Evolutionary conservation across 1,284 basidiomycete species (phyloP).

Genomic region (Ustanciosporium gigantosporum): DNA sequence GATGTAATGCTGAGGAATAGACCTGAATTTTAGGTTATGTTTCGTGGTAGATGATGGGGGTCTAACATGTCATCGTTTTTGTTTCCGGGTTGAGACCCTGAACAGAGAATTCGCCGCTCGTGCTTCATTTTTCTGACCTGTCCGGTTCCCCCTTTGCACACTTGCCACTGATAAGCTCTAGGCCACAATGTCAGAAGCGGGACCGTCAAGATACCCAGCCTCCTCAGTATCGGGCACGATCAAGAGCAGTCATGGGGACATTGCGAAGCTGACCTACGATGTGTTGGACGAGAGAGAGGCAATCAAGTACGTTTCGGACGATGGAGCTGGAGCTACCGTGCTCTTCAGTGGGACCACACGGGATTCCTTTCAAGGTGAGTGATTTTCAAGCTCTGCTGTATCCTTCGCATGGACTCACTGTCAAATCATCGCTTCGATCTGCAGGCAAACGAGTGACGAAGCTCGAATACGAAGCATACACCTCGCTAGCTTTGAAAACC

Average conservation of each 20-base stretch:
- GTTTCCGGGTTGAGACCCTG: too few species aligned
- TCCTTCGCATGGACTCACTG: background rate
- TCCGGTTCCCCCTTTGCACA: too few species aligned
- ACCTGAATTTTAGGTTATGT: too few species aligned
- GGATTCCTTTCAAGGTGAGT: conserved; percentile 67
- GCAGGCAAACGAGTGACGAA: conserved; percentile 73
- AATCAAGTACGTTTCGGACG: conserved; percentile 20
- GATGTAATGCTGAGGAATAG: too few species aligned
- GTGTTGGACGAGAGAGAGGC: conserved; percentile 33
- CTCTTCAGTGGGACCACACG: conserved; percentile 76
- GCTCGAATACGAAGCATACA: conserved; percentile 79
- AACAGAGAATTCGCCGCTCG: too few species aligned
- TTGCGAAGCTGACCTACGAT: conserved; percentile 38
- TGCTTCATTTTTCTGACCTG: too few species aligned
- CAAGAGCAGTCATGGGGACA: conserved; percentile 16
- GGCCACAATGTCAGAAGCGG: too few species aligned
- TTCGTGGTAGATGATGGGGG: too few species aligned
- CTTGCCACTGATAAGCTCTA: too few species aligned
- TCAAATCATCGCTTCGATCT: background rate
- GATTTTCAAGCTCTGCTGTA: background rate
- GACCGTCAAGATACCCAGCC: conserved; percentile 13
- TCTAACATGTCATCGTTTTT: too few species aligned
- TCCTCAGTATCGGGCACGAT: conserved; percentile 7
- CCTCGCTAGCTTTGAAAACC: conserved; percentile 78
- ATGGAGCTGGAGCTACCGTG: conserved; percentile 61